Evolutionary conservation across 2,329 filamentous ascomycete genomes (phyloP), one percentile per base, ranked within the genome.

Genomic region (Pyricularia pennisetigena): DNA sequence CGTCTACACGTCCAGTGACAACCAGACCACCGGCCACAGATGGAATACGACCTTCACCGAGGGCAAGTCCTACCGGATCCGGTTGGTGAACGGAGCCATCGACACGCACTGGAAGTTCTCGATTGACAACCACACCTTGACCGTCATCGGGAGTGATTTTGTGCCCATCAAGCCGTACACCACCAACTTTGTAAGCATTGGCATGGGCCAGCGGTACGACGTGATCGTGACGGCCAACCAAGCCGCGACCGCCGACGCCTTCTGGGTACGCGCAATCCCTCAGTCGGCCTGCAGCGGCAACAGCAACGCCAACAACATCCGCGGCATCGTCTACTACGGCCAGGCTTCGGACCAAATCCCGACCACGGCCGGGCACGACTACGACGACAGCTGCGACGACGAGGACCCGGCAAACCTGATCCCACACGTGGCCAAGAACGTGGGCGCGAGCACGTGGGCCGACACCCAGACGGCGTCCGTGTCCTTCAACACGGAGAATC

Each of bases 101-200:
- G 79, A 87, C 73, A 80, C 78, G 49, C 76, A 83, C 69, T 79
- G 84, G 74, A 77, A 82, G 64, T 86, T 89, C 72, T 89, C 79
- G 73, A 89, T 84, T 73, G 85, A 80, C 78, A 82, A 81, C 2
- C 88, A 91, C 75, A 84, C 77, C 26, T 79, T 91, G 76, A 88
- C 82, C 0, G 85, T 91, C 68, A 86, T 90, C 68, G 82, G 87
- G 23, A 85, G 85, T 72, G 88, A 91, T 74, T 88, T 88, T 68
- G 85, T 89, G 2, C 80, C 83, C 1, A 78, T 90, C 41, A 74
- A 85, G 71, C 88, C 89, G 0, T 91, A 90, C 74, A 80, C 84
- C 4, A 88, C 88, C 0, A 79, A 84, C 5, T 82, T 87, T 2
- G 79, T 91, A 23, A 86, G 82, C 4, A 79, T 91, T 12, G 87